A percentile compares a stretch with the other conserved stretches of the same genome.
Evolutionary conservation across 805 yeast species (phyloP).

Genomic region (Saccharomycopsis synnaedendra): DNA sequence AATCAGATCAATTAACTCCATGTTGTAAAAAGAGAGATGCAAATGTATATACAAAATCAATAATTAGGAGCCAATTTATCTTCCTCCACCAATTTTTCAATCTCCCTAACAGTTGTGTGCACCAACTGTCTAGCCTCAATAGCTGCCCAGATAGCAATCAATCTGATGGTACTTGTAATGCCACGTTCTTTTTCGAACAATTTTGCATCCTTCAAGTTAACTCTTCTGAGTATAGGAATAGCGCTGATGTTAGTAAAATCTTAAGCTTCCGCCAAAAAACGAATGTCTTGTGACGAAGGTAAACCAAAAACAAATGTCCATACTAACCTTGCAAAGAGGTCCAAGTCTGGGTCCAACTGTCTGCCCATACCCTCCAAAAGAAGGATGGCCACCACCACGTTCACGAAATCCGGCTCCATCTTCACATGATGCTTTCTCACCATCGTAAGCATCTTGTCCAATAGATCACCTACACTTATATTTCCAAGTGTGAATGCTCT

Average conservation of each 20-base stretch:
- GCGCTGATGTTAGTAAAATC: constrained; percentile 36
- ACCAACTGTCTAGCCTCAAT: constrained; percentile 82
- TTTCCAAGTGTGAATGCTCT: constrained; percentile 89
- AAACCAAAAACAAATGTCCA: constrained; percentile 26
- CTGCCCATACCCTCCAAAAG: constrained; percentile 92
- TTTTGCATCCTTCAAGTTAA: constrained; percentile 58
- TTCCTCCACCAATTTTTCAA: constrained; percentile 25
- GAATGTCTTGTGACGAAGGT: constrained; percentile 16
- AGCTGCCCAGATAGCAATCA: constrained; percentile 87
- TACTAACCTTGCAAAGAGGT: constrained; percentile 93
- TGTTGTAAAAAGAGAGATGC: too few species aligned
- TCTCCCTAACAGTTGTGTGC: constrained; percentile 72
- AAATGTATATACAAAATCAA: not conserved
- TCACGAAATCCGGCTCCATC: constrained; percentile 94
- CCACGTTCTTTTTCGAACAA: constrained; percentile 29
- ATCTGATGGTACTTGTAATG: constrained; percentile 38
- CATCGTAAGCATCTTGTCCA: constrained; percentile 82
- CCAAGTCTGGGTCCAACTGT: constrained; percentile 85
- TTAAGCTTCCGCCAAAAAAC: not conserved
- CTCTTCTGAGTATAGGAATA: constrained; percentile 72
- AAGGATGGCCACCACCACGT: constrained; percentile 88
- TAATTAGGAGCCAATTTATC: constrained; percentile 8
- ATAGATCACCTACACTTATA: constrained; percentile 80
- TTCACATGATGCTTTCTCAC: constrained; percentile 90
- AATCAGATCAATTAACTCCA: too few species aligned